Evolutionary conservation across 306 rosid genomes (phyloP).

Genomic region (Adenanthera pavonina): DNA sequence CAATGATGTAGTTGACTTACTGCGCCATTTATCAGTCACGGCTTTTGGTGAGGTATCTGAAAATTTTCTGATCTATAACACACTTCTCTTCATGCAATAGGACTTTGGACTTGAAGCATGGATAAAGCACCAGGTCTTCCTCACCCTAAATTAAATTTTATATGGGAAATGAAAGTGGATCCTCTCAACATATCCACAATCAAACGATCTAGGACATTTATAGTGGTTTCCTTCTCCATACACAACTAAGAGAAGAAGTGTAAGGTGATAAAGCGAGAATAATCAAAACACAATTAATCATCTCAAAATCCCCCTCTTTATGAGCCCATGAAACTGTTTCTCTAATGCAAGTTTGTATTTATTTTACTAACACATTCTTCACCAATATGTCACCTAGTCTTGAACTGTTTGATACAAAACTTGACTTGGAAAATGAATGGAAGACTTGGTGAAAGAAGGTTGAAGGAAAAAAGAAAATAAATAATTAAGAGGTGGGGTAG

Average conservation of each 20-base stretch:
- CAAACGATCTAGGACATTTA: constrained; percentile 39
- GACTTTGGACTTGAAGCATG: no score
- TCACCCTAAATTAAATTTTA: no score
- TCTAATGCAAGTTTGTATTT: not conserved
- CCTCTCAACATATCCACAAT: constrained; percentile 14
- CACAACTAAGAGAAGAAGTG: constrained; percentile 10
- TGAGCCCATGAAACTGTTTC: no score
- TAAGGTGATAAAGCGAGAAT: constrained; percentile 8
- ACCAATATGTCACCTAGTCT: no score
- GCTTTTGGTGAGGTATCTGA: no score
- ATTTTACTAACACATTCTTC: not conserved
- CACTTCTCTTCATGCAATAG: no score
- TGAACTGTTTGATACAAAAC: constrained; percentile 26
- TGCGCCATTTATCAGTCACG: no score
- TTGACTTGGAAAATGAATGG: constrained; percentile 29
- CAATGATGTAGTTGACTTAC: no score
- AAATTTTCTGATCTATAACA: no score
- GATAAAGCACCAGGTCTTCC: no score
- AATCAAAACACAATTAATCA: constrained; percentile 33
- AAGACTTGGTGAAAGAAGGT: constrained; percentile 18
- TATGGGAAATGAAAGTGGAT: constrained; percentile 40
- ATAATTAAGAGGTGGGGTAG: not conserved
- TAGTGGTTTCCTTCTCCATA: not conserved
- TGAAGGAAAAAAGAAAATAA: no score
- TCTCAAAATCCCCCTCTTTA: constrained; percentile 2